Evolutionary conservation across 495 filamentous ascomycete species (phyloP).

Genomic region (Pseudotulostoma volvatum): DNA sequence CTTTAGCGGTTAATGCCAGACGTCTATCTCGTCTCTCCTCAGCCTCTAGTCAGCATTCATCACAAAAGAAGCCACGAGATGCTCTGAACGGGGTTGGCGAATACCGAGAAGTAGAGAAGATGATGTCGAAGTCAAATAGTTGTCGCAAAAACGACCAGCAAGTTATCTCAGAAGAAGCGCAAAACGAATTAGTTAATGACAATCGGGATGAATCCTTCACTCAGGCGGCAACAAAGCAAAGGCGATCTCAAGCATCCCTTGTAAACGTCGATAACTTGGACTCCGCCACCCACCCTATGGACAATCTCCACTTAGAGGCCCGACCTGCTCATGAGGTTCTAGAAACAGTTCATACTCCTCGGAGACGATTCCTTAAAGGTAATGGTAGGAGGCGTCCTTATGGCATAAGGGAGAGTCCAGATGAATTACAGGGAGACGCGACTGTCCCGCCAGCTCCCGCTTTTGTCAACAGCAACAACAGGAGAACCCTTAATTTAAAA

Average conservation of each 20-base stretch:
- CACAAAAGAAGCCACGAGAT: constrained; percentile 2
- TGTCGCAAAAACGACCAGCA: neutral
- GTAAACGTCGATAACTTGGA: neutral
- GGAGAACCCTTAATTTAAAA: neutral
- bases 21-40: constrained; percentile 8
- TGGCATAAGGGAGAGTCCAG: constrained; percentile 22
- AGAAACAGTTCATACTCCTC: neutral
- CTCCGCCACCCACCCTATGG: too few species aligned
- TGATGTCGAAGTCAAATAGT: constrained; percentile 4
- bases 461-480: constrained; percentile 3
- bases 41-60: constrained; percentile 9
- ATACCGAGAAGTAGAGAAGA: constrained; percentile 13
- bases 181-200: neutral
- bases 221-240: constrained; percentile 12
- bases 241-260: constrained; percentile 8
- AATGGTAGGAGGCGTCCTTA: constrained; percentile 4
- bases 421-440: constrained; percentile 28
- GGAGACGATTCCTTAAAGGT: neutral
- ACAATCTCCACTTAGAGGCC: too few species aligned
- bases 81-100: constrained; percentile 3
- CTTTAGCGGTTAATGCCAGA: constrained; percentile 2
- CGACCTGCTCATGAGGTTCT: too few species aligned
- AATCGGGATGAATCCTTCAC: constrained; percentile 14
- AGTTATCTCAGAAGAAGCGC: neutral
- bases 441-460: constrained; percentile 15